Evolutionary conservation across 768 basidiomycete genomes (phyloP).

Genomic region (Mycena capillaripes): DNA sequence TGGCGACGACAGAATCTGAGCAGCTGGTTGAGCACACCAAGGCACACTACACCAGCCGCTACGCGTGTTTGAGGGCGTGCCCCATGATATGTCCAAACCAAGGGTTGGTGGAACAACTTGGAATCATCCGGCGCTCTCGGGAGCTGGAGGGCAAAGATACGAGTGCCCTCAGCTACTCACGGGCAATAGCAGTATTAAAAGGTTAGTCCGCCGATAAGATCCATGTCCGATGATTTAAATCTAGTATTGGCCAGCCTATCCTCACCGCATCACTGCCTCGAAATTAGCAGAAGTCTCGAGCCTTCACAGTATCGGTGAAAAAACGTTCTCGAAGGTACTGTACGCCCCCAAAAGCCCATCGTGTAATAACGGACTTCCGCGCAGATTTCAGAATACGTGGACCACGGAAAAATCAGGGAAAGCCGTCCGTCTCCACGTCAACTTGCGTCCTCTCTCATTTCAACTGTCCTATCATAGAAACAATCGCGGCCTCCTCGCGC

Average conservation of each 20-base stretch:
- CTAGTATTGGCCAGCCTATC: constrained; percentile 59
- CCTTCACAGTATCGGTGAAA: constrained; percentile 65
- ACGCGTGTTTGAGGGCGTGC: constrained; percentile 73
- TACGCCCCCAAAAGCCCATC: background rate
- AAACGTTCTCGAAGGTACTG: constrained; percentile 64
- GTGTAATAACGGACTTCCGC: background rate
- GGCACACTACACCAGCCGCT: constrained; percentile 56
- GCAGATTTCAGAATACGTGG: constrained; percentile 76
- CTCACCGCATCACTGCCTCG: constrained; percentile 54
- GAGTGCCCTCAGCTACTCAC: constrained; percentile 79
- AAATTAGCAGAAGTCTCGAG: constrained; percentile 56
- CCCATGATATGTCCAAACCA: constrained; percentile 82
- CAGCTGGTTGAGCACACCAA: constrained; percentile 24
- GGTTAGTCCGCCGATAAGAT: constrained; percentile 49
- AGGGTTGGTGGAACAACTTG: constrained; percentile 68
- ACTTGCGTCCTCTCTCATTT: background rate
- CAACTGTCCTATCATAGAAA: constrained; percentile 51
- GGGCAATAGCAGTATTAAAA: constrained; percentile 77
- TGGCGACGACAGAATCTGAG: constrained; percentile 1
- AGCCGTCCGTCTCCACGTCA: constrained; percentile 54
- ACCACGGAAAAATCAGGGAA: constrained; percentile 70
- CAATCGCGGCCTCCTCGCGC: constrained; percentile 61
- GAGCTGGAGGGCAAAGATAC: constrained; percentile 76
- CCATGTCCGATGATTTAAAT: background rate
- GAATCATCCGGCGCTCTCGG: constrained; percentile 68